Percentiles rank a stretch among this genome's conserved stretches.
Conservation (phyloP, 2,329 filamentous ascomycete species). For the Hymenoscyphus albidus region DNA sequence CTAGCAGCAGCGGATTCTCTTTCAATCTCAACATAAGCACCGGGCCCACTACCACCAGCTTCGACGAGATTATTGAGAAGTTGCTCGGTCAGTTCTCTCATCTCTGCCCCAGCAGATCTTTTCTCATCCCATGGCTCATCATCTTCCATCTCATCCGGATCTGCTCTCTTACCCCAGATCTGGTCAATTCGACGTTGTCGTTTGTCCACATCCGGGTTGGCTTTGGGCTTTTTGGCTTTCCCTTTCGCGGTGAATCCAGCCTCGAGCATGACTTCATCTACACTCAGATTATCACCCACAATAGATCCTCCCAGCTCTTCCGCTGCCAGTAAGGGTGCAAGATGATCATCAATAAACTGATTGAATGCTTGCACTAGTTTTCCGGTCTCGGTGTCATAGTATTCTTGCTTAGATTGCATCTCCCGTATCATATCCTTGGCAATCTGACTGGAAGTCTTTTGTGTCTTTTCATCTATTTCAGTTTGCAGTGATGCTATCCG, state of each 20-base stretch:
- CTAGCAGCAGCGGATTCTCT: constrained; percentile 60
- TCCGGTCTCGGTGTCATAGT: constrained; percentile 58
- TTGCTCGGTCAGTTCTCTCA: constrained; percentile 57
- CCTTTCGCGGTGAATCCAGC: constrained; percentile 59
- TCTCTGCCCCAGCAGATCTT: constrained; percentile 50
- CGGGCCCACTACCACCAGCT: constrained; percentile 50
- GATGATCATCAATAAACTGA: constrained; percentile 64
- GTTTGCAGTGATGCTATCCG: constrained; percentile 57
- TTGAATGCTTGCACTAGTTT: constrained; percentile 61
- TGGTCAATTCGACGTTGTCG: constrained; percentile 60
- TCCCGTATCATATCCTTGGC: constrained; percentile 59
- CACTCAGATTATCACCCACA: constrained; percentile 68
- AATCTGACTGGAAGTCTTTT: constrained; percentile 57
- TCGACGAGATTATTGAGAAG: constrained; percentile 56
- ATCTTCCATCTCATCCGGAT: constrained; percentile 36
- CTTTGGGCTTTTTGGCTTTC: constrained; percentile 49
- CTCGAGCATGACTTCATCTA: constrained; percentile 56
- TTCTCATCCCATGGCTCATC: constrained; percentile 38
- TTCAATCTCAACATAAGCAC: constrained; percentile 55
- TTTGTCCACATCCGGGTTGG: constrained; percentile 43
- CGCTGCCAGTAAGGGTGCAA: constrained; percentile 74
- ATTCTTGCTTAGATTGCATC: constrained; percentile 54
- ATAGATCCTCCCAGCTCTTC: constrained; percentile 81
- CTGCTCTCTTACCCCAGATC: constrained; percentile 47
- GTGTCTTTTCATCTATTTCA: constrained; percentile 53